phyloP scores from a whole-genome alignment of 768 basidiomycete species.

The Tylopilus plumbeoviolaceoides region DNA sequence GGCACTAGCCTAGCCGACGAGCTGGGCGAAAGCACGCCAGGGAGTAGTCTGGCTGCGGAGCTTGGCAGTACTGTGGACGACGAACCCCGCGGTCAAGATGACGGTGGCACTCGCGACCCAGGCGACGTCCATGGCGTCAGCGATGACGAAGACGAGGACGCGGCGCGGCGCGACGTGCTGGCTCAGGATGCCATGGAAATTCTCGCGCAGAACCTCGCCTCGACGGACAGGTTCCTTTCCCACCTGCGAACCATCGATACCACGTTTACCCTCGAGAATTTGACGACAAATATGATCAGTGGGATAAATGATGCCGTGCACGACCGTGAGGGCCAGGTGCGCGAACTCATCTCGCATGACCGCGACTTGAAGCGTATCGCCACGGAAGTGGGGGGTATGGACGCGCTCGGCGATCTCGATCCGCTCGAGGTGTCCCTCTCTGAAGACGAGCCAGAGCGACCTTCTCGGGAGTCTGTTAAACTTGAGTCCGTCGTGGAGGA shows the following conservation, averaged over 20 bases:
- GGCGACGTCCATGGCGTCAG: constrained; percentile 9
- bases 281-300: constrained; percentile 75
- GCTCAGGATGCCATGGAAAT: constrained; percentile 65
- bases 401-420: constrained; percentile 67
- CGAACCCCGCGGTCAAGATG: constrained; percentile 11
- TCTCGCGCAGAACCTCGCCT: constrained; percentile 68
- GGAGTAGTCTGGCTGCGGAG: constrained; percentile 22
- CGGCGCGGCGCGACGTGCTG: constrained; percentile 17
- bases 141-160: constrained; percentile 30
- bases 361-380: constrained; percentile 76
- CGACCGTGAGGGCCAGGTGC: constrained; percentile 77
- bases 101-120: constrained; percentile 9
- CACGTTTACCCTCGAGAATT: constrained; percentile 49
- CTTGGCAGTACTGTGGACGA: constrained; percentile 21
- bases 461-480: constrained; percentile 25
- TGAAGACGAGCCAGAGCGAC: constrained; percentile 29
- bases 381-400: constrained; percentile 72
- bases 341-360: constrained; percentile 73
- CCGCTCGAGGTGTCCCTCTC: constrained; percentile 44
- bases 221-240: constrained; percentile 71
- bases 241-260: constrained; percentile 69
- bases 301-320: constrained; percentile 70
- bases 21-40: constrained; percentile 24
- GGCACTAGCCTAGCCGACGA: constrained; percentile 43
- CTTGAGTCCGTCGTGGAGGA: constrained; percentile 41